phyloP scores from a whole-genome alignment of 2,329 filamentous ascomycete species.

The Colletotrichum euphorbiae region DNA sequence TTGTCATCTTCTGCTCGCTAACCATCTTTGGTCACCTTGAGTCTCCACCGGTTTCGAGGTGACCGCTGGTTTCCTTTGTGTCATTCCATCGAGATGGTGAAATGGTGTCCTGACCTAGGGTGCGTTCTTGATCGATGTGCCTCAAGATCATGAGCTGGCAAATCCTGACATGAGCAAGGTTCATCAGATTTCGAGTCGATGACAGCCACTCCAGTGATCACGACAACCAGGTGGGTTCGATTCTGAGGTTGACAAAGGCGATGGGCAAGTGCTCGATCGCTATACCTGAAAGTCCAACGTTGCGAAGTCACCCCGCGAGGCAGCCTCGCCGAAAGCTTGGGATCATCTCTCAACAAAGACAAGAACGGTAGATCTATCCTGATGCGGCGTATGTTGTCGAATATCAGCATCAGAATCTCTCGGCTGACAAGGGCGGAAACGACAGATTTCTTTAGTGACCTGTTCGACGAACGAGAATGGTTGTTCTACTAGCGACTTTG shows the following conservation, averaged over 20 bases:
- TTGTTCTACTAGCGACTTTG: neutral
- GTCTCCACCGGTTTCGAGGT: neutral
- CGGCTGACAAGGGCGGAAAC: neutral
- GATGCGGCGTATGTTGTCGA: neutral
- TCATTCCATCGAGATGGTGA: neutral
- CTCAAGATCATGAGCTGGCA: neutral
- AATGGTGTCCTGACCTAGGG: neutral
- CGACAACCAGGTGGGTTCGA: neutral
- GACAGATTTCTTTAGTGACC: neutral
- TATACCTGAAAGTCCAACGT: neutral
- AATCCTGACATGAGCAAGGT: neutral
- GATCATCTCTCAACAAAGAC: slow-evolving; percentile 28
- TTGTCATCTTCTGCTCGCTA: neutral
- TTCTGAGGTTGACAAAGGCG: slow-evolving; percentile 10
- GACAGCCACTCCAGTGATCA: neutral
- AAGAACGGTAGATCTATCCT: slow-evolving; percentile 2
- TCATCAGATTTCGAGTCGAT: slow-evolving; percentile 10
- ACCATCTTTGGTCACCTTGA: no score
- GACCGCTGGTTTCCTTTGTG: neutral
- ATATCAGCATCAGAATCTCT: neutral
- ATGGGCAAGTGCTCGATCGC: neutral
- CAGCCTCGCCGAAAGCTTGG: neutral
- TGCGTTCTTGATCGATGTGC: neutral
- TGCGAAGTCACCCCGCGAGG: neutral
- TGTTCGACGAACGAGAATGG: neutral